These are phyloP conservation scores for Aspergillus brunneoviolaceus DNA, from an alignment of 2,329 filamentous ascomycete species.

Conservation along the genomic window DNA sequence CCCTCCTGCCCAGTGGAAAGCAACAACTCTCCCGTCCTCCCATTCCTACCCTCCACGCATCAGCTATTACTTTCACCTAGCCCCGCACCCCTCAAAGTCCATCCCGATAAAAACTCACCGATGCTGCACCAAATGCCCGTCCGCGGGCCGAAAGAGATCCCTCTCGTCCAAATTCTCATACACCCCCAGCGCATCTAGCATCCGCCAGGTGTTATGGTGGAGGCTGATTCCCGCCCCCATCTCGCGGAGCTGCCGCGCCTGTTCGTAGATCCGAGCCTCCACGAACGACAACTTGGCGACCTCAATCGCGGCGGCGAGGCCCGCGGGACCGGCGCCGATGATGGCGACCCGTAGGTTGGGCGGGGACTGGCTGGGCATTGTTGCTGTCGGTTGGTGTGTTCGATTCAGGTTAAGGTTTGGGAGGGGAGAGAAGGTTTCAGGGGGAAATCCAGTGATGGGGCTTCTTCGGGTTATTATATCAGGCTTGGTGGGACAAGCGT, in stretches of 20 bases:
- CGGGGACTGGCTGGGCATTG: neutral
- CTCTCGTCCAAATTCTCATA: constrained; percentile 12
- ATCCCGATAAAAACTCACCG: neutral
- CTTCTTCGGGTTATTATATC: too few relatives aligned
- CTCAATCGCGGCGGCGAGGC: constrained; percentile 15
- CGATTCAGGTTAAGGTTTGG: neutral
- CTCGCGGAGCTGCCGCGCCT: constrained; percentile 12
- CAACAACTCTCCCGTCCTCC: constrained; percentile 13
- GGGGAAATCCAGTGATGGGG: too few relatives aligned
- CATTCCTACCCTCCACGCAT: constrained; percentile 5
- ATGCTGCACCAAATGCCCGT: constrained; percentile 15
- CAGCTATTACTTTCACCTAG: too few relatives aligned
- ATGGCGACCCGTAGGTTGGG: constrained; percentile 12
- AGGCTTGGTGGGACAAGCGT: too few relatives aligned
- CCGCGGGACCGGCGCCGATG: constrained; percentile 17
- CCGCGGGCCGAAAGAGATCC: constrained; percentile 9
- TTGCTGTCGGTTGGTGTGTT: neutral
- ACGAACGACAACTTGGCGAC: constrained; percentile 12
- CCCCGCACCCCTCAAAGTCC: neutral
- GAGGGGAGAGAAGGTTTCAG: too few relatives aligned
- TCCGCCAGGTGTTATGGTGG: constrained; percentile 17
- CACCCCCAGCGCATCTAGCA: constrained; percentile 12
- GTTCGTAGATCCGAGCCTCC: constrained; percentile 13
- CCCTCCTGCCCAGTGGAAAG: constrained; percentile 8
- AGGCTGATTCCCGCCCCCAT: constrained; percentile 15